phyloP scores from a whole-genome alignment of 495 filamentous ascomycete genomes.

The Penicillium cinerascens region DNA sequence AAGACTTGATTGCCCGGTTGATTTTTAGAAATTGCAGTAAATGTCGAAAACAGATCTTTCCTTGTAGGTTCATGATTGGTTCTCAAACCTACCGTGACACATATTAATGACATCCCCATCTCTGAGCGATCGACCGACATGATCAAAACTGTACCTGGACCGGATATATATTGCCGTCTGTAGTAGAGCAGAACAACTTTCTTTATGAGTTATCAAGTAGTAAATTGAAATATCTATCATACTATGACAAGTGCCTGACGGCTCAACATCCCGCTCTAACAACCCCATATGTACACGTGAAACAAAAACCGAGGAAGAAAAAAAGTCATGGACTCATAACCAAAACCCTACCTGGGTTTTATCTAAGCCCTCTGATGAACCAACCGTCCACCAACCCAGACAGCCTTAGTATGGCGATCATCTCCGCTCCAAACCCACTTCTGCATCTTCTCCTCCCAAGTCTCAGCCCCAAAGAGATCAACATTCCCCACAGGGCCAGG shows the following conservation, averaged over 20 bases:
- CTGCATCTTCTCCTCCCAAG: conserved; percentile 71
- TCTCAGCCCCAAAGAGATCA: conserved; percentile 84
- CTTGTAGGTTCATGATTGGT: too few relatives aligned
- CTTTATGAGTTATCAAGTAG: too few relatives aligned
- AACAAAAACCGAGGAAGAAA: neutral
- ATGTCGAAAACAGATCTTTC: too few relatives aligned
- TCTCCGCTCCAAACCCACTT: conserved; percentile 93
- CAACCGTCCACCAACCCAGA: conserved; percentile 68
- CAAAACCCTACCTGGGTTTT: neutral
- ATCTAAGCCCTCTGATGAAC: conserved; percentile 51
- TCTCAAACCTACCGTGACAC: too few relatives aligned
- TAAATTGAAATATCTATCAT: neutral
- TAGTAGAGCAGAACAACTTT: too few relatives aligned
- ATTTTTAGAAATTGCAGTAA: too few relatives aligned
- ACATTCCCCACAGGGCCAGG: conserved; percentile 35
- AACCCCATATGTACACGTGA: neutral
- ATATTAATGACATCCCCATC: too few relatives aligned
- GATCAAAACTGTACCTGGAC: too few relatives aligned
- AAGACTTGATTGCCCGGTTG: too few relatives aligned
- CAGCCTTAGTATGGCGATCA: conserved; percentile 74
- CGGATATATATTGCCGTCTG: too few relatives aligned
- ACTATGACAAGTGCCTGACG: neutral
- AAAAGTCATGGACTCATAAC: neutral
- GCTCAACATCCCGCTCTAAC: neutral
- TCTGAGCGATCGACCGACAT: too few relatives aligned